A percentile compares a stretch with the other conserved stretches of the same genome.
Conservation (phyloP, 1,284 basidiomycete species). For the Volvariella surrecta region DNA sequence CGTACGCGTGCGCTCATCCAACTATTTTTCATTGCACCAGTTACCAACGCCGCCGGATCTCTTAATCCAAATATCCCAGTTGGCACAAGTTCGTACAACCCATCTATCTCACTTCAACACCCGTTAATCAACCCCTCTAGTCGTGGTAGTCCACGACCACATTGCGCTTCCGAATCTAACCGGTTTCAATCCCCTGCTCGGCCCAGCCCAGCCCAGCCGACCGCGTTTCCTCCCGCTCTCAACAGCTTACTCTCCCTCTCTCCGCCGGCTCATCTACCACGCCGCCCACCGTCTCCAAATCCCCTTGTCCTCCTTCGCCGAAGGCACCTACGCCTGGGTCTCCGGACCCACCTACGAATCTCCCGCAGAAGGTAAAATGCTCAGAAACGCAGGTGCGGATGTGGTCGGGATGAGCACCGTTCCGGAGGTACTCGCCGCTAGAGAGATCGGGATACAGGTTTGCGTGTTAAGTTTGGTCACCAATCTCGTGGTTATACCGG, state of each 20-base stretch:
- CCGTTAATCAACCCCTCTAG: slow-evolving; percentile 24
- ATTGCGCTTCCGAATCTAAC: slow-evolving; percentile 72
- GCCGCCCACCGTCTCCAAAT: slow-evolving; percentile 49
- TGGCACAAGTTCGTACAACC: slow-evolving; percentile 61
- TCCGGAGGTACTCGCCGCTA: slow-evolving; percentile 80
- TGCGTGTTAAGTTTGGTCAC: slow-evolving; percentile 77
- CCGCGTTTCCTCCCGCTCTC: slow-evolving; percentile 75
- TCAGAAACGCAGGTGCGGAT: slow-evolving; percentile 66
- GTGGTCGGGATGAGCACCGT: slow-evolving; percentile 88
- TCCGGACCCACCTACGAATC: slow-evolving; percentile 81
- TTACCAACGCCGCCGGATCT: slow-evolving; percentile 81
- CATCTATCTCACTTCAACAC: neutral
- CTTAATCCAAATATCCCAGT: slow-evolving; percentile 64
- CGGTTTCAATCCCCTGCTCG: slow-evolving; percentile 73
- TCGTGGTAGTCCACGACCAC: slow-evolving; percentile 79
- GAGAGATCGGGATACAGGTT: slow-evolving; percentile 66
- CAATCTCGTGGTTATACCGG: slow-evolving; percentile 73
- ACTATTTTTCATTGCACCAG: slow-evolving; percentile 32
- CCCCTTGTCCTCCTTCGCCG: slow-evolving; percentile 36
- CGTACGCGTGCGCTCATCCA: too few relatives aligned
- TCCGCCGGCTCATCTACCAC: slow-evolving; percentile 64
- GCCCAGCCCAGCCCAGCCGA: slow-evolving; percentile 47
- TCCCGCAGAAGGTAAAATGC: slow-evolving; percentile 69
- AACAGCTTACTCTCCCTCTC: slow-evolving; percentile 62
- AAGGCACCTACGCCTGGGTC: slow-evolving; percentile 84